phyloP scores from a whole-genome alignment of 441 rosid species.

The Geranium incanum region DNA sequence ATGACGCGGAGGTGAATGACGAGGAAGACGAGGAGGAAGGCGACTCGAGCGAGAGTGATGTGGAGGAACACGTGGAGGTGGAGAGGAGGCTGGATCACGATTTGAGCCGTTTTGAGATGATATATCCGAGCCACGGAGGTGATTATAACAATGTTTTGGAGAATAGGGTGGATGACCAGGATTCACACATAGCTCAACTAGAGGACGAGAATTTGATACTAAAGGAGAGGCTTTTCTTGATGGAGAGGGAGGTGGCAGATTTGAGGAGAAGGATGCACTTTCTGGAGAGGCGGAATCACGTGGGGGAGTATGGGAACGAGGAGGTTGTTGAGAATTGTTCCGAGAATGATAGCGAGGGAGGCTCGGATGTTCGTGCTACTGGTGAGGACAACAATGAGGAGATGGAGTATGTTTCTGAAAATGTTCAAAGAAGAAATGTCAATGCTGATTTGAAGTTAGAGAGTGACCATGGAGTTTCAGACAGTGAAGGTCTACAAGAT shows the following conservation, averaged over 20 bases:
- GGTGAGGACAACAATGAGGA: constrained; percentile 29
- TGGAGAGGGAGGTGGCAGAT: constrained; percentile 84
- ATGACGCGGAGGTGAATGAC: constrained; percentile 45
- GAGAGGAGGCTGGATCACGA: constrained; percentile 94
- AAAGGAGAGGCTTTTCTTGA: constrained; percentile 79
- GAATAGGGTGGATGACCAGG: constrained; percentile 93
- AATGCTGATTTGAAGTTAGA: constrained; percentile 22
- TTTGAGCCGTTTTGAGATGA: constrained; percentile 93
- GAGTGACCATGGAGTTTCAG: constrained; percentile 6
- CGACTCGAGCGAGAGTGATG: constrained; percentile 91
- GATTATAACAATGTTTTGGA: constrained; percentile 70
- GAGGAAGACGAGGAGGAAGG: constrained; percentile 81
- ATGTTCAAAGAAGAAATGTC: constrained; percentile 14
- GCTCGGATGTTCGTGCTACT: constrained; percentile 43
- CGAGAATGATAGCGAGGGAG: constrained; percentile 59
- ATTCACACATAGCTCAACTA: constrained; percentile 74
- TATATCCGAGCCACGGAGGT: constrained; percentile 57
- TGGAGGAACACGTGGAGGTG: constrained; percentile 91
- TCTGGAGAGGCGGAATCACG: constrained; percentile 56
- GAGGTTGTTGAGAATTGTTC: constrained; percentile 72
- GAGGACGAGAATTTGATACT: constrained; percentile 88
- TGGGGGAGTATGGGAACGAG: constrained; percentile 59
- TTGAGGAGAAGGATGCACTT: constrained; percentile 77
- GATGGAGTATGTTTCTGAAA: constrained; percentile 20
- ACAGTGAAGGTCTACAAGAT: constrained; percentile 22